phyloP scores from a whole-genome alignment of 768 basidiomycete genomes.

The Mycena leptocephala region DNA sequence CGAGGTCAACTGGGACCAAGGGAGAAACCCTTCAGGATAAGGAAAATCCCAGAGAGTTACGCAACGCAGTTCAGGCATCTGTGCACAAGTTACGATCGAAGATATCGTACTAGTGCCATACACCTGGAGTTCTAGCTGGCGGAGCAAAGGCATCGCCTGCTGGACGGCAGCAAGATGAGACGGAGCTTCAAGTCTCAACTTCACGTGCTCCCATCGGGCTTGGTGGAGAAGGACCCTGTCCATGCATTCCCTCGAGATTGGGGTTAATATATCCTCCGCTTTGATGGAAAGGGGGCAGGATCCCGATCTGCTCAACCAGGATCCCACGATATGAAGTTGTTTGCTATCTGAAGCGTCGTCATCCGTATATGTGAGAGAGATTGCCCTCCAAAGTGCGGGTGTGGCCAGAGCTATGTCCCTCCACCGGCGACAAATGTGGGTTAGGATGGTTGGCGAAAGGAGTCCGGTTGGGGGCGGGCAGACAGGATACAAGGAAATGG shows the following conservation, averaged over 20 bases:
- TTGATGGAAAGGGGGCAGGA: not conserved
- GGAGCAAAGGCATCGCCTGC: not conserved
- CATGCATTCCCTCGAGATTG: not conserved
- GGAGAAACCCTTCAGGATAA: not conserved
- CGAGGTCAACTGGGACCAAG: constrained; percentile 19
- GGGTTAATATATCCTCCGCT: not conserved
- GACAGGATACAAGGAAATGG: not conserved
- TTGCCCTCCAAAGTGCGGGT: constrained; percentile 9
- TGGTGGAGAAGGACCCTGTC: not conserved
- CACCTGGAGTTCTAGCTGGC: not conserved
- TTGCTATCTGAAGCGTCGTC: not conserved
- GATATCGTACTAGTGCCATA: not conserved
- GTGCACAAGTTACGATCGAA: not conserved
- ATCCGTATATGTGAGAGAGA: not conserved
- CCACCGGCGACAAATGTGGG: constrained; percentile 5
- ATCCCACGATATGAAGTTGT: not conserved
- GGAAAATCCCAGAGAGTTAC: not conserved
- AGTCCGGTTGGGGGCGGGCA: not conserved
- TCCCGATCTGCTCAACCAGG: constrained; percentile 2
- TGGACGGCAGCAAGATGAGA: not conserved
- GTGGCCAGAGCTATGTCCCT: not conserved
- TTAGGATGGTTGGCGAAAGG: not conserved
- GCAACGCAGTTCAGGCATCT: not conserved
- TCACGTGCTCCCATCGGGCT: constrained; percentile 13
- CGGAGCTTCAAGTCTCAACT: not conserved